A percentile compares a stretch with the other conserved stretches of the same genome.
These are phyloP conservation scores for Solanum paucissectum DNA, from an alignment of 257 asterid species.

Conservation along the genomic window DNA sequence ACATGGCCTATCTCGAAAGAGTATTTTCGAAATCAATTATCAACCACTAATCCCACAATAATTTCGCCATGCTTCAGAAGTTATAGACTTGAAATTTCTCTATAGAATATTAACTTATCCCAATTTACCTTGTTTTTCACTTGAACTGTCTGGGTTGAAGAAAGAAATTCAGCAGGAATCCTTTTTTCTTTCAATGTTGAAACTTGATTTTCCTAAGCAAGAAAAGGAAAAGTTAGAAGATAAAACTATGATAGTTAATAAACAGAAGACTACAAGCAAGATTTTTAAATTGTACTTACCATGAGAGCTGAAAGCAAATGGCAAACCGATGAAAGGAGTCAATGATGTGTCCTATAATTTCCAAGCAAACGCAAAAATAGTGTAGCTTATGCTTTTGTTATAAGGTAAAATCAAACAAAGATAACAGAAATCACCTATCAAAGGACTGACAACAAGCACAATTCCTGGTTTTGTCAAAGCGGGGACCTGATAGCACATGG, in stretches of 20 bases:
- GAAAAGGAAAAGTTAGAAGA: background rate
- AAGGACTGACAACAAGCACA: conserved; percentile 92
- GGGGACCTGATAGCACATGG: conserved; percentile 92
- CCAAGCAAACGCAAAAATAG: conserved; percentile 27
- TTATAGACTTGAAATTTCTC: background rate
- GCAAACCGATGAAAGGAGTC: conserved; percentile 9
- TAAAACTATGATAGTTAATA: background rate
- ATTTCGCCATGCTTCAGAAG: background rate
- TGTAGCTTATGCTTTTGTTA: conserved; percentile 35
- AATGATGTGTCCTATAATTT: conserved; percentile 31
- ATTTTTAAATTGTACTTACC: conserved; percentile 32
- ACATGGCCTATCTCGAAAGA: background rate
- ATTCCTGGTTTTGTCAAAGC: conserved; percentile 80
- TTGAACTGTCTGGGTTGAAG: conserved; percentile 70
- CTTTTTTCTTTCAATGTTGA: conserved; percentile 66
- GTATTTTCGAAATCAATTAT: background rate
- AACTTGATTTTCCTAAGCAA: conserved; percentile 82
- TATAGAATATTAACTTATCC: background rate
- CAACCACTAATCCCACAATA: background rate
- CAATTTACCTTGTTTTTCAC: conserved; percentile 57
- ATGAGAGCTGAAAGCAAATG: conserved; percentile 59
- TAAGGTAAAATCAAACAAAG: conserved; percentile 11
- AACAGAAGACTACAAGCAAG: background rate
- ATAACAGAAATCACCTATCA: conserved; percentile 60
- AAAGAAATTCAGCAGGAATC: conserved; percentile 85